Conservation (phyloP, 768 basidiomycete species). For the Suillus brevipes region DNA sequence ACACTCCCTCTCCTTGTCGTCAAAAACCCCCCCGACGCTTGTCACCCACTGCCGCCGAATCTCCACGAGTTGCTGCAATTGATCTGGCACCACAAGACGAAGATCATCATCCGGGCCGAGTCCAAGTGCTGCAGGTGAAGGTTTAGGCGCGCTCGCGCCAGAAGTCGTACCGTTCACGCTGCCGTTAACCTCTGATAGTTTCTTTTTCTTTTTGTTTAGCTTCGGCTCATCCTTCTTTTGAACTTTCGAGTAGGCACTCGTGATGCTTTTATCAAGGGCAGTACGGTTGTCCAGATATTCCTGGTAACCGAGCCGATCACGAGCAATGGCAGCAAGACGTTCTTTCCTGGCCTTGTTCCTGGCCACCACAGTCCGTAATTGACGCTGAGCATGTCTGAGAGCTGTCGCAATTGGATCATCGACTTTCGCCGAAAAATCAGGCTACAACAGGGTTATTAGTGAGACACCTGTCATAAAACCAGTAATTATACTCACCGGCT, state of each 20-base stretch:
- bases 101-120: conserved; percentile 69
- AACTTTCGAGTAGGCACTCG: conserved; percentile 69
- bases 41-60: conserved; percentile 81
- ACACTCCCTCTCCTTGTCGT: conserved; percentile 61
- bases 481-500: conserved; percentile 53
- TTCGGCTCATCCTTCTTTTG: conserved; percentile 82
- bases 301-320: conserved; percentile 86
- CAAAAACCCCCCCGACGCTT: conserved; percentile 71
- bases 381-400: conserved; percentile 82
- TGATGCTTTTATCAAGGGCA: conserved; percentile 83
- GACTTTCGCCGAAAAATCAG: conserved; percentile 73
- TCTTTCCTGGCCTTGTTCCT: conserved; percentile 83
- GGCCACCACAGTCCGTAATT: conserved; percentile 73
- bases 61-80: conserved; percentile 69
- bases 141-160: conserved; percentile 44
- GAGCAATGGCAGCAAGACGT: conserved; percentile 72
- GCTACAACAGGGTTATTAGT: conserved; percentile 41
- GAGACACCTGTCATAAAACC: conserved; percentile 5
- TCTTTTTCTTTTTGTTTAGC: conserved; percentile 74
- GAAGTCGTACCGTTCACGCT: conserved; percentile 33
- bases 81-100: conserved; percentile 60
- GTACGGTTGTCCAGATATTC: conserved; percentile 88
- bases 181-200: conserved; percentile 38
- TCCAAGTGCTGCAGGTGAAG: conserved; percentile 72
- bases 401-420: conserved; percentile 95